Conservation (phyloP, 176 grass and related monocot genomes). For the Pontederia paniculata region DNA sequence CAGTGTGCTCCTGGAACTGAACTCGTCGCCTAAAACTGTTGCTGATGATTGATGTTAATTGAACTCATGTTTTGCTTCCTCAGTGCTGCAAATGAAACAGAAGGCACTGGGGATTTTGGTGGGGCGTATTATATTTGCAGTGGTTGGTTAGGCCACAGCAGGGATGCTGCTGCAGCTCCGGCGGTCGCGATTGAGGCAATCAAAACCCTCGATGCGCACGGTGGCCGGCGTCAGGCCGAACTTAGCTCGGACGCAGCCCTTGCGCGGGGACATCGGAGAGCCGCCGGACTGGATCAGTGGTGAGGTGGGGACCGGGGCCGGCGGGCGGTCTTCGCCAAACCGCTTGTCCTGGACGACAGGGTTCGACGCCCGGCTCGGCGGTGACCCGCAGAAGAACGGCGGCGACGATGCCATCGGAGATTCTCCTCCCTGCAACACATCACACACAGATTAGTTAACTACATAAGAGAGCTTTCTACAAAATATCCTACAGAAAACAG, state of each 20-base stretch:
- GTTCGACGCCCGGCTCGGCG: constrained; percentile 7
- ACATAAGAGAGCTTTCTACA: not conserved
- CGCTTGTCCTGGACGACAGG: constrained; percentile 14
- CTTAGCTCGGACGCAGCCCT: constrained; percentile 9
- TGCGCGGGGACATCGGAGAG: not conserved
- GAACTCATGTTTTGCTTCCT: not conserved
- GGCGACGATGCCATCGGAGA: constrained; percentile 1
- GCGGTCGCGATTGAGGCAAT: constrained; percentile 56
- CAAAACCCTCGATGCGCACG: constrained; percentile 95
- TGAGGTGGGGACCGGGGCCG: not conserved
- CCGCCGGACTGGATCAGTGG: not conserved
- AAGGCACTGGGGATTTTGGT: not conserved
- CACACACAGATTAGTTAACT: not conserved
- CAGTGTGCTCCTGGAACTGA: too few species aligned
- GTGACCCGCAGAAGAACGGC: constrained; percentile 15
- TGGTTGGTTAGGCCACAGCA: constrained; percentile 53
- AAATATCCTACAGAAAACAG: not conserved
- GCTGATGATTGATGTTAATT: constrained; percentile 1
- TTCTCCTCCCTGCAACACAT: constrained; percentile 4
- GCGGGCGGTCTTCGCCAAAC: constrained; percentile 7
- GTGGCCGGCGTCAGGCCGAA: constrained; percentile 48
- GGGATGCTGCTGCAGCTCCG: constrained; percentile 61
- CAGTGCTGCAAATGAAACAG: too few species aligned
- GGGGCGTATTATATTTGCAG: not conserved
- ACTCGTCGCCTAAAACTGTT: not conserved